These are phyloP conservation scores for Cantharellus anzutake DNA, from an alignment of 768 basidiomycete species.

Conservation along the genomic window DNA sequence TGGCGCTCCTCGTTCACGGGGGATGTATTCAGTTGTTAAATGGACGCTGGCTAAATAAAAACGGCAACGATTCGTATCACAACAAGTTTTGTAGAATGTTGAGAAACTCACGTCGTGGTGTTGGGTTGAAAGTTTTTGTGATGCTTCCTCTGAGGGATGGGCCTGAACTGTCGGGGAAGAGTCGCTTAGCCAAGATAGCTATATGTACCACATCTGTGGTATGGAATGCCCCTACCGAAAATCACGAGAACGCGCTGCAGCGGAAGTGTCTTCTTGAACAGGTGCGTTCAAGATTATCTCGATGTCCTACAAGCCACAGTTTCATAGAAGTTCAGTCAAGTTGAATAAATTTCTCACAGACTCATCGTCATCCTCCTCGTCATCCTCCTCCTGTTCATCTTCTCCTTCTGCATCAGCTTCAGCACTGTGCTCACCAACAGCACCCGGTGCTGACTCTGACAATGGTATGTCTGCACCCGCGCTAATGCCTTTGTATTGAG, in stretches of 20 bases:
- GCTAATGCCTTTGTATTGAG: too few species aligned
- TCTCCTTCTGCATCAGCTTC: constrained; percentile 16
- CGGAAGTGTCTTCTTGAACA: constrained; percentile 10
- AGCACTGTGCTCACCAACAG: constrained; percentile 1
- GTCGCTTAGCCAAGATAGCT: constrained; percentile 1
- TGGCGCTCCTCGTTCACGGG: constrained; percentile 10
- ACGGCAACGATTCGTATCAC: constrained; percentile 4
- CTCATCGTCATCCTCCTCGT: constrained; percentile 21
- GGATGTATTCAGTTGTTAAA: constrained; percentile 13
- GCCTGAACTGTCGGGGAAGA: constrained; percentile 20
- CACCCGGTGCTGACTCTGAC: not conserved
- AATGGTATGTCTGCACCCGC: too few species aligned
- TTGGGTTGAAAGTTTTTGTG: constrained; percentile 7
- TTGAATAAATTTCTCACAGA: constrained; percentile 9
- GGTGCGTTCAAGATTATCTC: constrained; percentile 71
- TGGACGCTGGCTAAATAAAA: not conserved
- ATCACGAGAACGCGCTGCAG: constrained; percentile 48
- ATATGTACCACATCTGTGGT: not conserved
- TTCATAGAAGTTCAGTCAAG: constrained; percentile 13
- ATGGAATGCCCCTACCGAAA: constrained; percentile 32
- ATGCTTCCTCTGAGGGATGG: constrained; percentile 14
- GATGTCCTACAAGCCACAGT: constrained; percentile 37
- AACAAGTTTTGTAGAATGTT: not conserved
- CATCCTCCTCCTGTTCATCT: constrained; percentile 19
- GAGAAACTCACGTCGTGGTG: constrained; percentile 1